Percentiles rank a stretch among this genome's conserved stretches.
phyloP scores from a whole-genome alignment of 2,329 filamentous ascomycete genomes.

The Cladosporium sp. region DNA sequence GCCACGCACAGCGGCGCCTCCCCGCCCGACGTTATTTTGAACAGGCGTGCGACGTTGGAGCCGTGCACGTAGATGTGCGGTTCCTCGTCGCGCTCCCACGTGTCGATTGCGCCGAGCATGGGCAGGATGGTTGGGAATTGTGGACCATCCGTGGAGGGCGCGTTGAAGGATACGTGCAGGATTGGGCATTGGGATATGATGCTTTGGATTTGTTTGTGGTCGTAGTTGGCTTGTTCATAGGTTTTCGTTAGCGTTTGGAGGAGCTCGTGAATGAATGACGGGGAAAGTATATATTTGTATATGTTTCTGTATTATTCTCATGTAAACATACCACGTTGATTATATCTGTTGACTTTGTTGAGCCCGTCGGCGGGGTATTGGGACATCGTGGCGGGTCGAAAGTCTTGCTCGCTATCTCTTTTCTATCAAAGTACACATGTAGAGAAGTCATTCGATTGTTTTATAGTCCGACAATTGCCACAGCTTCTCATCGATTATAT shows the following conservation, averaged over 20 bases:
- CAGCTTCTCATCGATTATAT: too few relatives aligned
- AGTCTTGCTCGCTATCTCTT: too few relatives aligned
- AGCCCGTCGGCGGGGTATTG: not conserved
- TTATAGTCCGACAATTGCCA: too few relatives aligned
- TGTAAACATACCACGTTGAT: slow-evolving; percentile 2
- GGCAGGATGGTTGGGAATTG: slow-evolving; percentile 71
- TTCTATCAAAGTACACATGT: too few relatives aligned
- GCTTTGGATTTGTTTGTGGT: slow-evolving; percentile 66
- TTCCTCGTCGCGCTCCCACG: slow-evolving; percentile 64
- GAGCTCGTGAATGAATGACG: not conserved
- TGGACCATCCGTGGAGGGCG: slow-evolving; percentile 50
- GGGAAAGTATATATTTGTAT: not conserved
- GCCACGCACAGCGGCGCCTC: slow-evolving; percentile 65
- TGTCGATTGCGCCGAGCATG: slow-evolving; percentile 82
- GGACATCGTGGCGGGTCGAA: not conserved
- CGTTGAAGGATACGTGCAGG: slow-evolving; percentile 74
- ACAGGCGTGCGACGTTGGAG: slow-evolving; percentile 74
- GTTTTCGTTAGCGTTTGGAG: not conserved
- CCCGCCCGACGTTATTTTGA: slow-evolving; percentile 54
- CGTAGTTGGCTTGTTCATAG: slow-evolving; percentile 59
- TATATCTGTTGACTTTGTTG: slow-evolving; percentile 7
- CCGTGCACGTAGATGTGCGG: slow-evolving; percentile 75
- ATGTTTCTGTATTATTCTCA: not conserved
- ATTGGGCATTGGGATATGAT: slow-evolving; percentile 73
- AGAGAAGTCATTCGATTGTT: too few relatives aligned